Conservation (phyloP, 129 eudicot genomes). For the Artemisia tridentata region DNA sequence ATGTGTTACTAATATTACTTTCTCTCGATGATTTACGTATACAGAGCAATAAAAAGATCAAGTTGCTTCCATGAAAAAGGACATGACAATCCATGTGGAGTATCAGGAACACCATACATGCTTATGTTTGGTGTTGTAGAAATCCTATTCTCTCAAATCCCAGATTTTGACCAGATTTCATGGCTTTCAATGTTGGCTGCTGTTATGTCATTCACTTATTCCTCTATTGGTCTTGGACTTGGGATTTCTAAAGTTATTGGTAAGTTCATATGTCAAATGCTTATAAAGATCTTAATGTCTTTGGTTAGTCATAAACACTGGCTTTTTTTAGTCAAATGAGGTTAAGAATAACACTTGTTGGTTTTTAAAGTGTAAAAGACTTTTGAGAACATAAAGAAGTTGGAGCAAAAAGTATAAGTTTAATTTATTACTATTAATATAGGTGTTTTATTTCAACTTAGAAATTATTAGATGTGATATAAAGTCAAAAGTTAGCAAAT, state of each 20-base stretch:
- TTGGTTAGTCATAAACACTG: constrained; percentile 13
- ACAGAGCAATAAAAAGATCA: constrained; percentile 89
- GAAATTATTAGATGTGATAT: not conserved
- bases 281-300: not conserved
- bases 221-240: constrained; percentile 90
- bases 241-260: constrained; percentile 84
- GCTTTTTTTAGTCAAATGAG: not conserved
- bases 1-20: not conserved
- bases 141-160: constrained; percentile 86
- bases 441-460: not conserved
- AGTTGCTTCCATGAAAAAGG: constrained; percentile 75
- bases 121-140: constrained; percentile 71
- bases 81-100: constrained; percentile 51
- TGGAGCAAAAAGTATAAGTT: not conserved
- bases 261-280: constrained; percentile 24
- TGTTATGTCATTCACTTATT: constrained; percentile 93
- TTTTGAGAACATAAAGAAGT: not conserved
- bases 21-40: not conserved
- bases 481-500: constrained; percentile 2
- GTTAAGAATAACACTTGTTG: not conserved
- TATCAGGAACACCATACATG: too few species aligned
- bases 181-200: constrained; percentile 98
- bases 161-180: constrained; percentile 94
- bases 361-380: not conserved
- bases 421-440: too few species aligned